phyloP scores from a whole-genome alignment of 2,329 filamentous ascomycete species.

The Nigrospora sphaerica region DNA sequence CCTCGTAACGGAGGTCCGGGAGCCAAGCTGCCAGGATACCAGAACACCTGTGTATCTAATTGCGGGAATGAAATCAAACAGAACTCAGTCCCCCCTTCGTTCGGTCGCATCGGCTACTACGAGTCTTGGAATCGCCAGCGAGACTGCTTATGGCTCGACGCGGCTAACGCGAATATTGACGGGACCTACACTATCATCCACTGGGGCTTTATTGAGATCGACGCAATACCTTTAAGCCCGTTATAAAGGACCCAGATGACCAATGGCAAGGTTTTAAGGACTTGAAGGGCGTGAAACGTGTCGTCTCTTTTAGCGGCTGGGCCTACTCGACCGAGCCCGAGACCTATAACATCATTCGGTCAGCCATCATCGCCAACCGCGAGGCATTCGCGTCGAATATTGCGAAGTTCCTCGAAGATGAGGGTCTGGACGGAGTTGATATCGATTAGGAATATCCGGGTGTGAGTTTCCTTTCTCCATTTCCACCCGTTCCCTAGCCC shows the following conservation, averaged over 20 bases:
- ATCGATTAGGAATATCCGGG: constrained; percentile 19
- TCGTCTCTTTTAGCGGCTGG: constrained; percentile 34
- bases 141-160: constrained; percentile 15
- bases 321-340: constrained; percentile 22
- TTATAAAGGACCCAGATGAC: constrained; percentile 9
- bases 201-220: constrained; percentile 19
- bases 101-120: constrained; percentile 16
- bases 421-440: constrained; percentile 19
- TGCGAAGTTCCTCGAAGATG: constrained; percentile 22
- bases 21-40: no score
- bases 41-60: constrained; percentile 9
- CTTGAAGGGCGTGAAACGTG: constrained; percentile 16
- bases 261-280: constrained; percentile 18
- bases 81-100: not conserved
- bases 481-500: no score
- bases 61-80: constrained; percentile 10
- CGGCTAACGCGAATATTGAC: constrained; percentile 7
- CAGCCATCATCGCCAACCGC: constrained; percentile 22
- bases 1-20: no score
- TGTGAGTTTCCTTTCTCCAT: no score
- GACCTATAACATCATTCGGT: constrained; percentile 24
- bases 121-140: constrained; percentile 20
- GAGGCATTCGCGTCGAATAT: constrained; percentile 18
- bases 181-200: constrained; percentile 17
- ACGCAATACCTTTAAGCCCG: constrained; percentile 7